These are phyloP conservation scores for Tetrapisispora fleetii DNA, from an alignment of 805 yeast species.

Conservation along the genomic window DNA sequence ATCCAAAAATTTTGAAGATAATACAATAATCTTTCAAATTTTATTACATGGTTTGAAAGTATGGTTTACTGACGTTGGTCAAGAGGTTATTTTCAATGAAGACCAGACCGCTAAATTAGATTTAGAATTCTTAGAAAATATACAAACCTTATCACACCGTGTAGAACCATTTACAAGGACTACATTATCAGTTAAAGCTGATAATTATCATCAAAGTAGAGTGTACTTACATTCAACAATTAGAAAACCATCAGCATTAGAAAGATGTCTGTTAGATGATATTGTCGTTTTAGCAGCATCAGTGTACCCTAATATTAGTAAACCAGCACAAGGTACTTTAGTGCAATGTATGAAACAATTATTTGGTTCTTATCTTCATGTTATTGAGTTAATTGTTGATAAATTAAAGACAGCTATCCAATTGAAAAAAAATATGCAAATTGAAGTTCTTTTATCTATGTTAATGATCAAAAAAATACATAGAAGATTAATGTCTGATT, in stretches of 20 bases:
- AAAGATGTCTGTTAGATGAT: conserved; percentile 51
- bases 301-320: conserved; percentile 52
- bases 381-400: conserved; percentile 35
- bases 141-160: conserved; percentile 52
- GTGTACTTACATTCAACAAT: conserved; percentile 60
- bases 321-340: conserved; percentile 57
- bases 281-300: conserved; percentile 56
- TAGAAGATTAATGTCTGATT: conserved; percentile 49
- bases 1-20: conserved; percentile 42
- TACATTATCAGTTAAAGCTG: conserved; percentile 60
- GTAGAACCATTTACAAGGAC: conserved; percentile 68
- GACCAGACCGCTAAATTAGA: conserved; percentile 45
- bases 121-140: conserved; percentile 43
- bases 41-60: conserved; percentile 53
- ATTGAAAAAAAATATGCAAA: conserved; percentile 40
- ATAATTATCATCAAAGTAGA: conserved; percentile 64
- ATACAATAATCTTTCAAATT: conserved; percentile 52
- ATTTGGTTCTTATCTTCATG: conserved; percentile 48
- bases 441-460: conserved; percentile 54
- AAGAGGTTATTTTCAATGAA: conserved; percentile 48
- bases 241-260: conserved; percentile 56
- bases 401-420: conserved; percentile 41
- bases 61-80: conserved; percentile 74
- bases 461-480: conserved; percentile 49
- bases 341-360: conserved; percentile 59